phyloP scores from a whole-genome alignment of 257 asterid species.

The Solanum sejunctum region DNA sequence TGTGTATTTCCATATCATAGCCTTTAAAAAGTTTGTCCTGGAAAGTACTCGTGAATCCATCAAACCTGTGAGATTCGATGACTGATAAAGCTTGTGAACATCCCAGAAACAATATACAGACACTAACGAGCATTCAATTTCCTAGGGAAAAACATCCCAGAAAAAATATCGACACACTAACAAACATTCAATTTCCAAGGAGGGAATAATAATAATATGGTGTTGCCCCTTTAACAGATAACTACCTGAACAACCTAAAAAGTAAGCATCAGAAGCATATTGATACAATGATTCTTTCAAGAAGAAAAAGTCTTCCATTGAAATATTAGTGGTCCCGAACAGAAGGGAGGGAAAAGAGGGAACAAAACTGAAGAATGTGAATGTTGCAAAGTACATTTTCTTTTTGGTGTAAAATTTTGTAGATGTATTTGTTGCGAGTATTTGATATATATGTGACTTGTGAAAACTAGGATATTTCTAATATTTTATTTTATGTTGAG shows the following conservation, averaged over 20 bases:
- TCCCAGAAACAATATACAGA: background rate
- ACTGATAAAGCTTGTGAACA: background rate
- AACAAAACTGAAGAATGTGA: background rate
- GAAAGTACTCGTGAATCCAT: constrained; percentile 98
- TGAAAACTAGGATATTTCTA: background rate
- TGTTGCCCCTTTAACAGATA: background rate
- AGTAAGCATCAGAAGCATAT: background rate
- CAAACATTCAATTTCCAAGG: background rate
- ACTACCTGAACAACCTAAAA: background rate
- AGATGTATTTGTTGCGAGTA: background rate
- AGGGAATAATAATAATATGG: background rate
- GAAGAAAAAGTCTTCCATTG: background rate
- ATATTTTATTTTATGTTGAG: background rate
- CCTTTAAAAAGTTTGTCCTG: constrained; percentile 98
- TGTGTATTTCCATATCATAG: constrained; percentile 96
- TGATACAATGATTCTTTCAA: background rate
- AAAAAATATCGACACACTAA: background rate
- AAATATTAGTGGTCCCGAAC: background rate
- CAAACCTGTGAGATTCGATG: constrained; percentile 48
- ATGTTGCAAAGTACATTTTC: background rate
- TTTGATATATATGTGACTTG: background rate
- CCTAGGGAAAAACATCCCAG: background rate
- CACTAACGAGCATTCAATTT: background rate
- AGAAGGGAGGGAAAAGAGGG: background rate
- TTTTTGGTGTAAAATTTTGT: background rate